These are phyloP conservation scores for Amniculicola lignicola DNA, from an alignment of 495 filamentous ascomycete genomes.

Conservation along the genomic window DNA sequence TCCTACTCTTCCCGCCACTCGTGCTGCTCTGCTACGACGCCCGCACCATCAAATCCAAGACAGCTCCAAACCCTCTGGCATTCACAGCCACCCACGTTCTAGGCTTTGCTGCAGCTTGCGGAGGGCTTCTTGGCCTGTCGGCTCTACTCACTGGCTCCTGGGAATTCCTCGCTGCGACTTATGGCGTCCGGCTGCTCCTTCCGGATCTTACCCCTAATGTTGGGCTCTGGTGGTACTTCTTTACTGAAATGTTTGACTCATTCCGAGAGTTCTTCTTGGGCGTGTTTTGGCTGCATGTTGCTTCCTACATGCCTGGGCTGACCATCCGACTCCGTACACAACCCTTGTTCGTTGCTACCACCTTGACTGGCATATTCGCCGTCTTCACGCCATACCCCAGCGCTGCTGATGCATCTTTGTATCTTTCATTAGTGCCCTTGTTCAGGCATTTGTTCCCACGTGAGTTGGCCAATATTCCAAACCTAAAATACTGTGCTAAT, in stretches of 20 bases:
- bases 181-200: constrained; percentile 85
- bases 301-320: constrained; percentile 79
- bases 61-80: constrained; percentile 23
- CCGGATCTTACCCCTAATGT: constrained; percentile 93
- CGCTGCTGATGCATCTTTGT: constrained; percentile 81
- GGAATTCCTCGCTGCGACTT: constrained; percentile 83
- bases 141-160: constrained; percentile 71
- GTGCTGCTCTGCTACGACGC: constrained; percentile 76
- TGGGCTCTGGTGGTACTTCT: constrained; percentile 99
- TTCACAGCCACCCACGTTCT: constrained; percentile 54
- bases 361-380: constrained; percentile 79
- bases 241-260: constrained; percentile 98
- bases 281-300: constrained; percentile 94
- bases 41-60: constrained; percentile 12
- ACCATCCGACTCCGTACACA: constrained; percentile 70
- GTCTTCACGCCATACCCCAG: constrained; percentile 97
- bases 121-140: constrained; percentile 64
- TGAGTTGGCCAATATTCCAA: constrained; percentile 45
- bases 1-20: constrained; percentile 79
- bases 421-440: constrained; percentile 77
- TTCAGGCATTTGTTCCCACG: constrained; percentile 90
- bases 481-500: too few relatives aligned
- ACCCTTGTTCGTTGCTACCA: constrained; percentile 77
- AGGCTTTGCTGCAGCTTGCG: constrained; percentile 44
- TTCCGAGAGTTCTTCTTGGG: constrained; percentile 96